Percentiles rank a stretch among this genome's conserved stretches.
phyloP scores from a whole-genome alignment of 257 asterid genomes.

The Gentiana straminea region DNA sequence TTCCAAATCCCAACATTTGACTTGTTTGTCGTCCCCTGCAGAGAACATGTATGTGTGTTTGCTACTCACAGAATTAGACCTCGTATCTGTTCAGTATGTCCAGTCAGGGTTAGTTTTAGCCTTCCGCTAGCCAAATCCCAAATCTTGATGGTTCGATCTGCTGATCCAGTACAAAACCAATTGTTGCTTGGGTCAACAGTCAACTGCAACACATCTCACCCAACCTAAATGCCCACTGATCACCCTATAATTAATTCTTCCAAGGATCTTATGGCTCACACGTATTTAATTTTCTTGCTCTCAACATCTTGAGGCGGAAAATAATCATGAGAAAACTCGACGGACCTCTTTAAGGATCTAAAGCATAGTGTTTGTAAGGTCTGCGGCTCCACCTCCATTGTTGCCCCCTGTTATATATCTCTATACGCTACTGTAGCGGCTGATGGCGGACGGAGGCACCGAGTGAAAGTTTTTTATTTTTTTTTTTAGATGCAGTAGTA shows the following conservation, averaged over 20 bases:
- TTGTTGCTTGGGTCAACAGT: conserved; percentile 71
- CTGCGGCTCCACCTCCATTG: conserved; percentile 94
- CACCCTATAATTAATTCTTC: conserved; percentile 97
- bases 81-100: conserved; percentile 28
- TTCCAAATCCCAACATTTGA: conserved; percentile 98
- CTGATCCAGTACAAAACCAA: conserved; percentile 94
- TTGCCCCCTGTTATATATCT: conserved; percentile 14
- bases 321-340: conserved; percentile 67
- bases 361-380: conserved; percentile 77
- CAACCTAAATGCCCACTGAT: conserved; percentile 78
- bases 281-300: conserved; percentile 94
- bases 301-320: conserved; percentile 69
- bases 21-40: conserved; percentile 96
- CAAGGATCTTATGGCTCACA: conserved; percentile 77
- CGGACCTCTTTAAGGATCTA: conserved; percentile 79
- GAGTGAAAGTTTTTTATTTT: too few relatives aligned
- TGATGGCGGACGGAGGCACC: too few relatives aligned
- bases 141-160: conserved; percentile 92
- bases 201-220: conserved; percentile 81
- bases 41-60: conserved; percentile 96
- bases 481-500: too few relatives aligned
- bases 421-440: too few relatives aligned
- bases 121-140: conserved; percentile 89
- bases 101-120: conserved; percentile 79
- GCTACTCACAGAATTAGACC: conserved; percentile 79